These are phyloP conservation scores for Penicillium sp. DNA, from an alignment of 2,329 filamentous ascomycete genomes.

Conservation along the genomic window DNA sequence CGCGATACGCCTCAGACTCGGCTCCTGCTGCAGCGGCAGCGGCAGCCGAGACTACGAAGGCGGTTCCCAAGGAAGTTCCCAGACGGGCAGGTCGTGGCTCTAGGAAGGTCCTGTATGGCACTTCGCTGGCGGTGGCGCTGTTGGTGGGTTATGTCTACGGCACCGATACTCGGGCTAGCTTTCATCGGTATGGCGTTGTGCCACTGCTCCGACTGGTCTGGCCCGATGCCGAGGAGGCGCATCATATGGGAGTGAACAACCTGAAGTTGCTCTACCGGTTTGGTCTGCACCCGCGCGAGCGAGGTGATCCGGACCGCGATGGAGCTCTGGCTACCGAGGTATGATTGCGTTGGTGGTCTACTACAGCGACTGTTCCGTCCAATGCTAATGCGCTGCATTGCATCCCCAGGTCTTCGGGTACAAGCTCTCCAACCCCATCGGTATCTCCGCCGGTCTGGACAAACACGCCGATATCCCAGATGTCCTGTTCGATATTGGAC, in stretches of 20 bases:
- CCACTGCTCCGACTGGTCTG: slow-evolving; percentile 43
- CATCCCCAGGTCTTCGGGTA: slow-evolving; percentile 67
- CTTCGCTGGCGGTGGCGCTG: slow-evolving; percentile 51
- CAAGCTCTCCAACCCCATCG: slow-evolving; percentile 77
- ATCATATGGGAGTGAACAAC: slow-evolving; percentile 69
- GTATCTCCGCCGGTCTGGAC: slow-evolving; percentile 92
- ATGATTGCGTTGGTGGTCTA: slow-evolving; percentile 5
- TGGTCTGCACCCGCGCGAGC: slow-evolving; percentile 77
- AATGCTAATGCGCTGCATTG: background rate
- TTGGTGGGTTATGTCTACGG: slow-evolving; percentile 61
- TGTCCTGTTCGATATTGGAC: slow-evolving; percentile 77
- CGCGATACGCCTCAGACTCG: slow-evolving; percentile 26
- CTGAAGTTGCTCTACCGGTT: slow-evolving; percentile 71
- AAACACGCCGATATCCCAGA: slow-evolving; percentile 90
- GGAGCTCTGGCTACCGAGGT: slow-evolving; percentile 55
- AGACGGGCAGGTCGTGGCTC: slow-evolving; percentile 31
- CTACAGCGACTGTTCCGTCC: background rate
- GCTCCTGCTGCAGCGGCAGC: slow-evolving; percentile 14
- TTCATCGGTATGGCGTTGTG: slow-evolving; percentile 65
- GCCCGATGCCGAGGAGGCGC: slow-evolving; percentile 72
- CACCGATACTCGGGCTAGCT: slow-evolving; percentile 70
- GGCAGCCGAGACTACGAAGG: slow-evolving; percentile 16
- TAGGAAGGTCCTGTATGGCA: slow-evolving; percentile 42
- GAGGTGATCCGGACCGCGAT: slow-evolving; percentile 57
- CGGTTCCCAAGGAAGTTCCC: slow-evolving; percentile 25